Conservation (phyloP, 257 asterid species). For the Linderniella brevidens region DNA sequence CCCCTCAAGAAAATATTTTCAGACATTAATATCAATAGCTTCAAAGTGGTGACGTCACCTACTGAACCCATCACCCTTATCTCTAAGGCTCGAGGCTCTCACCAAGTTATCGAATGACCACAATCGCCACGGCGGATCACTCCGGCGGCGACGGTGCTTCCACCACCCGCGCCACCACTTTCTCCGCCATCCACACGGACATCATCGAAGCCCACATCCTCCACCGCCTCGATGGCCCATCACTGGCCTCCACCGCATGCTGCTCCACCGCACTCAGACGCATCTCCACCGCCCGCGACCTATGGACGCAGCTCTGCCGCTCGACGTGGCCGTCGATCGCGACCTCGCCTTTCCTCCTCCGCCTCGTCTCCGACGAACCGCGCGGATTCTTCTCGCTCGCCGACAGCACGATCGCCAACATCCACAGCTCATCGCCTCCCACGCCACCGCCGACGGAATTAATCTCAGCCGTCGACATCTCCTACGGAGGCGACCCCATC, state of each 20-base stretch:
- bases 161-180: constrained; percentile 11
- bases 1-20: too few relatives aligned
- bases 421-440: constrained; percentile 1
- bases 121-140: constrained; percentile 8
- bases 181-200: constrained; percentile 41
- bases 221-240: constrained; percentile 45
- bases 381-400: constrained; percentile 51
- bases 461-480: constrained; percentile 69
- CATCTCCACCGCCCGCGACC: constrained; percentile 29
- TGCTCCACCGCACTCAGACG: constrained; percentile 47
- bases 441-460: constrained; percentile 21
- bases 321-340: constrained; percentile 74
- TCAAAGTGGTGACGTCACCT: too few relatives aligned
- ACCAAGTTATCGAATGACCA: too few relatives aligned
- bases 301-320: constrained; percentile 48
- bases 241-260: constrained; percentile 40
- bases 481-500: constrained; percentile 19
- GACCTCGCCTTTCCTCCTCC: constrained; percentile 17
- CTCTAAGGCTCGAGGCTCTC: too few relatives aligned
- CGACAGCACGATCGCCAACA: constrained; percentile 14
- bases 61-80: too few relatives aligned
- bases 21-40: too few relatives aligned
- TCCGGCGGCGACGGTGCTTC: constrained; percentile 16
- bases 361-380: constrained; percentile 44
- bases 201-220: constrained; percentile 46